phyloP scores from a whole-genome alignment of 768 basidiomycete genomes.

The Albatrellus ellisii region DNA sequence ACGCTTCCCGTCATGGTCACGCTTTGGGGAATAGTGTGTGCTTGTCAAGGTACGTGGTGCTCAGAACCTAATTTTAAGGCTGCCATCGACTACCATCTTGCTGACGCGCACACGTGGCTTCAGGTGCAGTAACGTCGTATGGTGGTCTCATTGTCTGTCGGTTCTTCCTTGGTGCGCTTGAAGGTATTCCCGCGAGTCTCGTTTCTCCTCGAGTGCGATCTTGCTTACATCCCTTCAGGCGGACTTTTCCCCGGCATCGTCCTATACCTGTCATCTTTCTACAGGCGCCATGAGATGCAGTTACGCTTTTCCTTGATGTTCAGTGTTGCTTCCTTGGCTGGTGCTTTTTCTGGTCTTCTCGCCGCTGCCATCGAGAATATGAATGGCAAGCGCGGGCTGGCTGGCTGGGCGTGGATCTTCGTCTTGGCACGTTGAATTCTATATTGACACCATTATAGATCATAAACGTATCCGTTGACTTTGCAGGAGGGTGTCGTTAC shows the following conservation, averaged over 20 bases:
- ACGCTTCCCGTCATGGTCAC: constrained; percentile 49
- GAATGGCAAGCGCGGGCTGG: constrained; percentile 35
- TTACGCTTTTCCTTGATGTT: constrained; percentile 30
- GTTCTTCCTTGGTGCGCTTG: constrained; percentile 37
- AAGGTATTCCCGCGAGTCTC: constrained; percentile 27
- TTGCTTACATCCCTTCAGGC: constrained; percentile 3
- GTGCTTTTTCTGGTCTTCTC: constrained; percentile 52
- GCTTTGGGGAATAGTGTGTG: constrained; percentile 55
- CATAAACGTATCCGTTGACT: not conserved
- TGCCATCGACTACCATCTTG: not conserved
- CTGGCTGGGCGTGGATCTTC: constrained; percentile 61
- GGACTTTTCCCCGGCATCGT: constrained; percentile 33
- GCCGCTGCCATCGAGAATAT: constrained; percentile 48
- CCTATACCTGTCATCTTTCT: constrained; percentile 19
- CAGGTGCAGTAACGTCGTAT: constrained; percentile 34
- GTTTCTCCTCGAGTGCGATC: not conserved
- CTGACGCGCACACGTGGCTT: not conserved
- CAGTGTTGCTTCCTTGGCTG: constrained; percentile 32
- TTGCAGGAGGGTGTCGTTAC: constrained; percentile 49
- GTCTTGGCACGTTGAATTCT: constrained; percentile 27
- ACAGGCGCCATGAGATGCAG: constrained; percentile 18
- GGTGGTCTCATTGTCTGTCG: constrained; percentile 40
- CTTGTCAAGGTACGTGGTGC: constrained; percentile 38
- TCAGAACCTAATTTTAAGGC: not conserved
- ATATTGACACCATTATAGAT: not conserved